A percentile compares a stretch with the other conserved stretches of the same genome.
phyloP scores from a whole-genome alignment of 2,329 filamentous ascomycete species.

The Colletotrichum limetticola region DNA sequence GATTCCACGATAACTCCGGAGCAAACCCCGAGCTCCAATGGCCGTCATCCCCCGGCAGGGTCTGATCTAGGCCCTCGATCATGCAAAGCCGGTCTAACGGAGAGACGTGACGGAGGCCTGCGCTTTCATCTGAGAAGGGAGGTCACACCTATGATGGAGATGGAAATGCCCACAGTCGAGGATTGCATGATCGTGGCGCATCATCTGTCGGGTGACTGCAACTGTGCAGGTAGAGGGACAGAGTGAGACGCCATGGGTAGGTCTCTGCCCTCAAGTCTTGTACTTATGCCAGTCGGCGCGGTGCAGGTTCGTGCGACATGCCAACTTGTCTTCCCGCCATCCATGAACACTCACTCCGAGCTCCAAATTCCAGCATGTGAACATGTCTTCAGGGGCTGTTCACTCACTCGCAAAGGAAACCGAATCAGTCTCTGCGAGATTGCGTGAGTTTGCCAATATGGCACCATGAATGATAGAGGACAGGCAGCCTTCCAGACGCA shows the following conservation, averaged over 20 bases:
- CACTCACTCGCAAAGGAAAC: not conserved
- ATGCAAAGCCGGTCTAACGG: not conserved
- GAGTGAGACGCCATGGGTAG: too few species aligned
- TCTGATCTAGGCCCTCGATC: too few species aligned
- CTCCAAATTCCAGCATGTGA: not conserved
- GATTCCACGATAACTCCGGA: not conserved
- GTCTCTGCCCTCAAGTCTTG: not conserved
- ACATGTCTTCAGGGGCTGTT: not conserved
- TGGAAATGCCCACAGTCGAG: not conserved
- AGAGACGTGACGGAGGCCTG: not conserved
- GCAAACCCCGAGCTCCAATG: not conserved
- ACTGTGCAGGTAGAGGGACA: too few species aligned
- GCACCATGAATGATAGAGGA: not conserved
- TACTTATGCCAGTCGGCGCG: not conserved
- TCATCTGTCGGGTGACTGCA: not conserved
- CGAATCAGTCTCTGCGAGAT: not conserved
- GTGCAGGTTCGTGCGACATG: not conserved
- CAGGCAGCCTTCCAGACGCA: not conserved
- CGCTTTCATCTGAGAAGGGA: not conserved
- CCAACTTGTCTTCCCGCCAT: not conserved
- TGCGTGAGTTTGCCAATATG: not conserved
- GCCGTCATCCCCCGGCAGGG: not conserved
- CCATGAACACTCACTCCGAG: not conserved
- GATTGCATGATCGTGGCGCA: constrained; percentile 21
- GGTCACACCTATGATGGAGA: not conserved